Evolutionary conservation across 495 filamentous ascomycete genomes (phyloP).

Genomic region (Parmelia sp.): DNA sequence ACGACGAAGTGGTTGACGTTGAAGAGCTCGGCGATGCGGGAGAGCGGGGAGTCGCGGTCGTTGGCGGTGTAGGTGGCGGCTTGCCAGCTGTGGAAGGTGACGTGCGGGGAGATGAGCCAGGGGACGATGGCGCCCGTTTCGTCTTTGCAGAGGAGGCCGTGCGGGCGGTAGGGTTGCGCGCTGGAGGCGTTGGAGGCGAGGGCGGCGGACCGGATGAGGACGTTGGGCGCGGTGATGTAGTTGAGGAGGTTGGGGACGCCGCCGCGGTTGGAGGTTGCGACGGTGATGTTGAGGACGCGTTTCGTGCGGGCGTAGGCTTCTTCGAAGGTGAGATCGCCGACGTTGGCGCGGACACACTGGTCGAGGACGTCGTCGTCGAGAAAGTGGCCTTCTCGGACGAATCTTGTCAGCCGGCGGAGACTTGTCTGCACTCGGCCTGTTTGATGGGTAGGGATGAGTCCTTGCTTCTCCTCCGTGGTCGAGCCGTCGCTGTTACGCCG

Average conservation of each 20-base stretch:
- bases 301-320: conserved; percentile 85
- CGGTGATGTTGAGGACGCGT: conserved; percentile 85
- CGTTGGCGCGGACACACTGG: conserved; percentile 76
- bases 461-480: conserved; percentile 22
- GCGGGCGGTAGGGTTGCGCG: conserved; percentile 56
- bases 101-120: conserved; percentile 48
- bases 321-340: conserved; percentile 88
- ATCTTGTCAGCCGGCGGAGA: conserved; percentile 55
- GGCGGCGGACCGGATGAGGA: conserved; percentile 92
- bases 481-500: conserved; percentile 25
- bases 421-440: conserved; percentile 51
- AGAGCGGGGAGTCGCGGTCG: conserved; percentile 73
- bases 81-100: conserved; percentile 62
- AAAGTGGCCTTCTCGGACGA: conserved; percentile 70
- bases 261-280: conserved; percentile 64
- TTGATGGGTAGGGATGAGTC: conserved; percentile 21
- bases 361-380: conserved; percentile 77
- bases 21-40: conserved; percentile 83
- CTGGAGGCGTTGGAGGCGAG: conserved; percentile 83
- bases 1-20: conserved; percentile 89
- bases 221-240: conserved; percentile 90
- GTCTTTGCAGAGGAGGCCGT: conserved; percentile 77
- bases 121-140: conserved; percentile 69
- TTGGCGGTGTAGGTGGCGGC: conserved; percentile 53
- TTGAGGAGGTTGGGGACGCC: conserved; percentile 82